Base-by-base conservation (phyloP, 345 rosid species). In the Stellera chamaejasme region DNA sequence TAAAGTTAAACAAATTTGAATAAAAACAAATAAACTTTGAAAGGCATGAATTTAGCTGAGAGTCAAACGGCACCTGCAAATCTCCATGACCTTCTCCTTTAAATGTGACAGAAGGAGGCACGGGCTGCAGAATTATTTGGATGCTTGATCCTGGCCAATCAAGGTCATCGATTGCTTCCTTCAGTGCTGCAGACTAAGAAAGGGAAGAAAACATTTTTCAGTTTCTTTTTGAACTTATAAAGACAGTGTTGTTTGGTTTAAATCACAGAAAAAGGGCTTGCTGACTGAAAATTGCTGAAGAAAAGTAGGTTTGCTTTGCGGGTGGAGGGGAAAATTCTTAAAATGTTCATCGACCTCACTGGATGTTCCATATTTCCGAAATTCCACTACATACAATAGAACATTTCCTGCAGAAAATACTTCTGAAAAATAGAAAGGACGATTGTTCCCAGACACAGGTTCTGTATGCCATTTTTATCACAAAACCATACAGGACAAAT, bases 111-210 rank as follows among this genome's bases (percentile, higher is more conserved):
- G 81, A 79, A 50, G 94, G 92, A 3, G 94, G 99, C 11, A 45
- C 64, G 16, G 84, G 79, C 63, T 66, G 74, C 62, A 93, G 76
- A 56, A 67, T 77, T 67, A 93, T 82, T 67, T 80, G 72, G 61
- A 93, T 78, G 67, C 90, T 76, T 49, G 99, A 77, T 57, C 97
- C 96, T 61, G 96, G 96, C 96, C 96, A 93, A 67, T 89, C 94
- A 53, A 89, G 92, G 69, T 89, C 99, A 74, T 87, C 97, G 32
- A 89, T 76, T 16, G 99, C 91, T 84, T 93, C 99, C 75, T 93
- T 89, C 51, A 89, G 50, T 32, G 94, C 92, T 43, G 92, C 80
- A 67, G 97, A 93, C 99, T 89, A 65, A 36, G 58, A 60, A 45
- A 25, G 28, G 32, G 4, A 54, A 0, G 39, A 32, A 8, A 32